Evolutionary conservation across 2,329 filamentous ascomycete species (phyloP).

Genomic region (Trichophyton schoenleinii): DNA sequence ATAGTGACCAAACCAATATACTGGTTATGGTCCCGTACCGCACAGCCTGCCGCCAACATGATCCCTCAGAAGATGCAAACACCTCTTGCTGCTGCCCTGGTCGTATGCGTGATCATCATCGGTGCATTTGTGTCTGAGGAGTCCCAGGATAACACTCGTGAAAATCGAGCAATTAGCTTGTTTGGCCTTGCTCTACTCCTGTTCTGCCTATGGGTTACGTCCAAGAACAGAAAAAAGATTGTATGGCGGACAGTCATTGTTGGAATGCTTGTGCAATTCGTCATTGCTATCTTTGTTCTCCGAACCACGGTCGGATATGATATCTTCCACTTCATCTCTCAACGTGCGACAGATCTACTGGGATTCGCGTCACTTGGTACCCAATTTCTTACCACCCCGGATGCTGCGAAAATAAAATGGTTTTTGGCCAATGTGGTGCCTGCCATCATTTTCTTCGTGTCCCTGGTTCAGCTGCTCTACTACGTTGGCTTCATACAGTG

Average conservation of each 20-base stretch:
- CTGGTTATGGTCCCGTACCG: conserved; percentile 55
- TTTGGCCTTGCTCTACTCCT: conserved; percentile 67
- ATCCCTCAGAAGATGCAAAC: conserved; percentile 57
- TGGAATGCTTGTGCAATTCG: conserved; percentile 77
- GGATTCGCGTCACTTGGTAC: conserved; percentile 64
- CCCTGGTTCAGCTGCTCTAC: conserved; percentile 77
- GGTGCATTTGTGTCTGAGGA: conserved; percentile 65
- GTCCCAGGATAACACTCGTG: conserved; percentile 61
- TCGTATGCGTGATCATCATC: conserved; percentile 61
- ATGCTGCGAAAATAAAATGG: conserved; percentile 34
- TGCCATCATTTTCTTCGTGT: conserved; percentile 91
- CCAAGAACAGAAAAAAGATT: conserved; percentile 49
- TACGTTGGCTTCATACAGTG: conserved; percentile 73
- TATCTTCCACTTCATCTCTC: conserved; percentile 82
- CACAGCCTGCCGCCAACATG: conserved; percentile 43
- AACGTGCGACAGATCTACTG: conserved; percentile 59
- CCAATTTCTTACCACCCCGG: conserved; percentile 51
- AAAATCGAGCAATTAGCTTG: conserved; percentile 66
- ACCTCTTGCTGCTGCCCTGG: conserved; percentile 48
- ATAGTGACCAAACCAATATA: conserved; percentile 55
- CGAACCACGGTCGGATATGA: conserved; percentile 69
- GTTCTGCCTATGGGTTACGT: conserved; percentile 54
- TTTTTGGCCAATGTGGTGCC: conserved; percentile 75
- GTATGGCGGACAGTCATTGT: conserved; percentile 70
- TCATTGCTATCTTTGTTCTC: conserved; percentile 79